Evolutionary conservation across 2,329 filamentous ascomycete genomes (phyloP).

Genomic region (Dryadomyces quercus-mongolicae): DNA sequence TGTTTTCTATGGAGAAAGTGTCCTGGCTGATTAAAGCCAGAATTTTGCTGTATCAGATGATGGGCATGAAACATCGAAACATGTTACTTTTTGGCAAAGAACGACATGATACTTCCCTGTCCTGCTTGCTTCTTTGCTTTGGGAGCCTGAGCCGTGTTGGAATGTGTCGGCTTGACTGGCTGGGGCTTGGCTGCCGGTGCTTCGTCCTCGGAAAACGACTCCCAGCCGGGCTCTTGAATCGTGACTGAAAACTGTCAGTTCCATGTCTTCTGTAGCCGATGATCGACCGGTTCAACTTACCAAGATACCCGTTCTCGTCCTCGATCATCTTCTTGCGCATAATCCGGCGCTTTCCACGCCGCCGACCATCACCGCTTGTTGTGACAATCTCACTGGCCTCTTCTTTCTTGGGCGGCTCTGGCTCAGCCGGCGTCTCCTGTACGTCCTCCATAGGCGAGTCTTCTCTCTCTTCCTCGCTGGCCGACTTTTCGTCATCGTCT

Average conservation of each 20-base stretch:
- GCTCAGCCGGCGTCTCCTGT: conserved; percentile 17
- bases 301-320: conserved; percentile 82
- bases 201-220: conserved; percentile 89
- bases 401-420: conserved; percentile 25
- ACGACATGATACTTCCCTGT: conserved; percentile 82
- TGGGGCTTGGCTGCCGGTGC: conserved; percentile 36
- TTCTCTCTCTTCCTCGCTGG: conserved; percentile 20
- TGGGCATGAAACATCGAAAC: no score
- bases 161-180: conserved; percentile 30
- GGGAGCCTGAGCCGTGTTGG: conserved; percentile 28
- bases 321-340: conserved; percentile 81
- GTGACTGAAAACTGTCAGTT: conserved; percentile 48
- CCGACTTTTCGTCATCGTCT: conserved; percentile 43
- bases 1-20: no score
- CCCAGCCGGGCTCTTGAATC: conserved; percentile 73
- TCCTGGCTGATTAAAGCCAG: no score
- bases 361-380: conserved; percentile 44
- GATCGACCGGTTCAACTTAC: conserved; percentile 34
- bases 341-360: conserved; percentile 65
- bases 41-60: no score
- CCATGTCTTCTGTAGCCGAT: neutral
- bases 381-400: conserved; percentile 36
- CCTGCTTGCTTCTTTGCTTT: conserved; percentile 44
- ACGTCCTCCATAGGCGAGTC: conserved; percentile 23
- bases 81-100: conserved; percentile 76